Conservation (phyloP, 768 basidiomycete species). For the Mycena albidolilacea region DNA sequence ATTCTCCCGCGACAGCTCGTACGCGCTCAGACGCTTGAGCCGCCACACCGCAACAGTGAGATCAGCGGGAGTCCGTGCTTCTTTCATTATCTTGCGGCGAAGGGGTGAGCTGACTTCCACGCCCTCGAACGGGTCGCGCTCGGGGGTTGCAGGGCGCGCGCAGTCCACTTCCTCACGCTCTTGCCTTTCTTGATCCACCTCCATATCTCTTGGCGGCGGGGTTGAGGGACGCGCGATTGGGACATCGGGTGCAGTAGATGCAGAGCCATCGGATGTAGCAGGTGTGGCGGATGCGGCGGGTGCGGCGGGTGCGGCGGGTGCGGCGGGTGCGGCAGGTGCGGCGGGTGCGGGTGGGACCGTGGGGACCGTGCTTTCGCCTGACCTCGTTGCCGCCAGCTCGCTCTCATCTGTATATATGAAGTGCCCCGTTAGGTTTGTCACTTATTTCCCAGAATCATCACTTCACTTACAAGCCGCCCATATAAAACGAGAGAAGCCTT, state of each 20-base stretch:
- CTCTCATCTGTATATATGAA: background rate
- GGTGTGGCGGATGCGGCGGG: too few relatives aligned
- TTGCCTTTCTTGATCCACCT: too few relatives aligned
- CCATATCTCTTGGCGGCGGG: too few relatives aligned
- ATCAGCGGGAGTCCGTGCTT: background rate
- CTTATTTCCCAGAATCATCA: background rate
- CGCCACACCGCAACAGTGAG: background rate
- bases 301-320: too few relatives aligned
- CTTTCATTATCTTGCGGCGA: background rate
- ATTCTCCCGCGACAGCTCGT: background rate
- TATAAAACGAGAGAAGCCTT: background rate
- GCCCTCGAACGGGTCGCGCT: background rate
- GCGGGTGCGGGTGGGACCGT: too few relatives aligned
- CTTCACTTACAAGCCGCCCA: background rate
- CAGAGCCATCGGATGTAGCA: too few relatives aligned
- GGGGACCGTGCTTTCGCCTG: background rate
- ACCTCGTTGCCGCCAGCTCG: background rate
- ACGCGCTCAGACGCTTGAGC: background rate
- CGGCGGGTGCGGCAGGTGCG: too few relatives aligned
- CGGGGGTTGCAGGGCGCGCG: background rate
- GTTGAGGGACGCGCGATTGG: too few relatives aligned
- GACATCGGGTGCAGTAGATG: too few relatives aligned
- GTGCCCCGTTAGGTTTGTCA: too few relatives aligned
- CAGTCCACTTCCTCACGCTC: background rate
- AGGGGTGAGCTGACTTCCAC: background rate